Conservation (phyloP, 805 yeast genomes). For the Yarrowia phangngaensis region DNA sequence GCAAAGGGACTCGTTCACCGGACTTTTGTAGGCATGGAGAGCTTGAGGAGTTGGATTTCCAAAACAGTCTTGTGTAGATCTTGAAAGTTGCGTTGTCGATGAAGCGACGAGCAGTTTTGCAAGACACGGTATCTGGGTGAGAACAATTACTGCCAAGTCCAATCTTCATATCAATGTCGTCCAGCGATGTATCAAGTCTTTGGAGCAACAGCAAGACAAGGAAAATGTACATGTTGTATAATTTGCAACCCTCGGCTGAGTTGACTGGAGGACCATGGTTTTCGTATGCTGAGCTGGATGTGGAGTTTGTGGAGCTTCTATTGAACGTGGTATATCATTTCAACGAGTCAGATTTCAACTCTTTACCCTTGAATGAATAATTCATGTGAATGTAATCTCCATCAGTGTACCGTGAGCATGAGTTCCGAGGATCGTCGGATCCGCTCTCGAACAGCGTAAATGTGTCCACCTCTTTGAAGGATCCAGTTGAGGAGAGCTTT, state of each 20-base stretch:
- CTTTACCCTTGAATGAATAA: constrained; percentile 42
- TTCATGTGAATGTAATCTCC: constrained; percentile 49
- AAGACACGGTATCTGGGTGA: constrained; percentile 95
- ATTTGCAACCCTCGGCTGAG: constrained; percentile 88
- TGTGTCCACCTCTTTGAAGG: constrained; percentile 71
- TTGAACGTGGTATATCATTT: constrained; percentile 81
- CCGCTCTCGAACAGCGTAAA: constrained; percentile 64
- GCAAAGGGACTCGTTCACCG: too few species aligned
- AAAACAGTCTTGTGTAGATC: too few species aligned
- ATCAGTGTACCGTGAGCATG: constrained; percentile 52
- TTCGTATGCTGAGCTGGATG: constrained; percentile 90
- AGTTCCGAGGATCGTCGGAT: constrained; percentile 74
- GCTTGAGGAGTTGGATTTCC: too few species aligned
- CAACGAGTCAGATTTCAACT: constrained; percentile 2
- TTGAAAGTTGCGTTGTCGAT: too few species aligned
- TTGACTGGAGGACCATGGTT: constrained; percentile 99
- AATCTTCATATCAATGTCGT: constrained; percentile 92
- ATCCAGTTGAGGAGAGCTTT: too few species aligned
- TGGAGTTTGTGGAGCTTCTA: constrained; percentile 84
- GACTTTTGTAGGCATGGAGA: too few species aligned
- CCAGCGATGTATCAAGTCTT: constrained; percentile 68
- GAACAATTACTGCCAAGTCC: constrained; percentile 81
- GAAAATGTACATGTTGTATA: constrained; percentile 91
- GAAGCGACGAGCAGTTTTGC: too few species aligned
- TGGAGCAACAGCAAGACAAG: constrained; percentile 87